Percentiles rank a stretch among this genome's conserved stretches.
phyloP scores from a whole-genome alignment of 2,329 filamentous ascomycete genomes.

The Mycogone perniciosa region DNA sequence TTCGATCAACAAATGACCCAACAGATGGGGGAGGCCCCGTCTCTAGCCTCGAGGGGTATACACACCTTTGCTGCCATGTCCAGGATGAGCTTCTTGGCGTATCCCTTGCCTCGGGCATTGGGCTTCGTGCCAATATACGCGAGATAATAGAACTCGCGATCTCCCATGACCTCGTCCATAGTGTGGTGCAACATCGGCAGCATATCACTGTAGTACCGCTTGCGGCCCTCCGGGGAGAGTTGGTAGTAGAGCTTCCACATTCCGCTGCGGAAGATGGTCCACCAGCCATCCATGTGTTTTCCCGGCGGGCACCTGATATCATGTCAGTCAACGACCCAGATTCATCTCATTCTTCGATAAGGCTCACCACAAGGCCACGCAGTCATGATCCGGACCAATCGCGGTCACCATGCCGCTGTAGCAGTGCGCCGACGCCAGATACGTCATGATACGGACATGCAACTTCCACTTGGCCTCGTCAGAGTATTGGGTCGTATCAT shows the following conservation, averaged over 20 bases:
- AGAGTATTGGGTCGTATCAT: conserved; percentile 57
- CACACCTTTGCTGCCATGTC: conserved; percentile 59
- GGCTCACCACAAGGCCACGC: conserved; percentile 70
- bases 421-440: conserved; percentile 69
- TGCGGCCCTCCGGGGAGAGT: conserved; percentile 63
- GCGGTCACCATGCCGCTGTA: conserved; percentile 68
- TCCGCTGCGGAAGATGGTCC: conserved; percentile 65
- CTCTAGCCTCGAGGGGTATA: conserved; percentile 9
- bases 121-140: conserved; percentile 77
- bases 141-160: conserved; percentile 69
- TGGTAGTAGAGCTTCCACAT: conserved; percentile 73
- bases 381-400: conserved; percentile 69
- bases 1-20: background rate
- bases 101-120: conserved; percentile 63
- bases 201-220: conserved; percentile 72
- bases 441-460: conserved; percentile 71
- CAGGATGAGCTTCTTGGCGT: conserved; percentile 63
- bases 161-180: conserved; percentile 62
- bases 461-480: conserved; percentile 68
- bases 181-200: conserved; percentile 67
- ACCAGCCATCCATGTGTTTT: conserved; percentile 64
- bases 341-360: background rate
- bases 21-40: background rate
- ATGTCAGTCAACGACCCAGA: background rate
- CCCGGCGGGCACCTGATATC: conserved; percentile 37